Base-by-base conservation (phyloP, 2,329 filamentous ascomycete species). In the Graphium sp. region DNA sequence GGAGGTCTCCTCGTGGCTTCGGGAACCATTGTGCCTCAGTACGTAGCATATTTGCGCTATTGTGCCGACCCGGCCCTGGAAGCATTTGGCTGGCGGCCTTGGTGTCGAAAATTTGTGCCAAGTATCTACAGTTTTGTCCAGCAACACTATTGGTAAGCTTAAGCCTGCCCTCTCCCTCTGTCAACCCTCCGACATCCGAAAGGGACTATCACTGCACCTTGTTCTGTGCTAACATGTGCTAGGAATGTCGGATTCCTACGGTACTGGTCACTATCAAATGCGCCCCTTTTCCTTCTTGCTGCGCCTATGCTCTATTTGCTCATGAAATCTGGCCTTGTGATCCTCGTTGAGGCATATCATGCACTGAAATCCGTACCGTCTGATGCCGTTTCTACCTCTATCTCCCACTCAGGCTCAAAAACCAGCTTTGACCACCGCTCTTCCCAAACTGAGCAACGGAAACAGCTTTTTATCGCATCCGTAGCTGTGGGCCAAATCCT, bases 61-160 rank as follows among this genome's bases (percentile, higher is more conserved):
- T 93, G 83, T 42, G 37, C 44, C 12, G 42, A 44, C 24, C 40
- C 40, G 6, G 43, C 43, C 33, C 34, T 56, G 30, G n/a, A n/a
- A 8, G 8, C n/a, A 15, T 23, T 20, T 13, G 5, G 5, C 8
- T 24, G 32, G 23, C 58, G 80, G 32, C 66, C 72, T 4, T 98
- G 89, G 89, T 98, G 89, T 48, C 46, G 50, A 13, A 61, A 57
- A 12, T 47, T 53, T n/a, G 37, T 85, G 9, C 89, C 89, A 4
- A 92, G 83, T 47, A 85, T 98, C 34, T 95, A 92, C 52, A 65
- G 72, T 0, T 95, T 79, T 59, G 87, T 95, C 3, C 89, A 98
- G 47, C 62, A 63, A 25, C 61, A 80, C 42, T 95, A 98, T 51
- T 98, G 89, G 85, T 92, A 62, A 49, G 71, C 50, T 5, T 30